Evolutionary conservation across 495 filamentous ascomycete species (phyloP).

Genomic region (Hypoxylon crocopeplum): DNA sequence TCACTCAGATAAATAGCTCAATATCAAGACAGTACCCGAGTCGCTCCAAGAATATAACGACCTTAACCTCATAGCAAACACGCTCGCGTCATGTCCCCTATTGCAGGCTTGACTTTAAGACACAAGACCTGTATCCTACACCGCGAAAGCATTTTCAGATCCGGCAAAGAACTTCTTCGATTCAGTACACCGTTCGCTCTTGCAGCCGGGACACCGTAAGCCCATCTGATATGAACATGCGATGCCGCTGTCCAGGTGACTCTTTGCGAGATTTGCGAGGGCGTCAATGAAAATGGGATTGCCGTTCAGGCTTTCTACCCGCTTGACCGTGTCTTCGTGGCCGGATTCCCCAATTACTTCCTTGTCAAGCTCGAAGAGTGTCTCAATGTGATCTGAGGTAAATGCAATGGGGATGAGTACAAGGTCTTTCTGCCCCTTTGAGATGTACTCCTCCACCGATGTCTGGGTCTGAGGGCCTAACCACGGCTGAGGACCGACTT

Average conservation of each 20-base stretch:
- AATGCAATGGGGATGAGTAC: conserved; percentile 96
- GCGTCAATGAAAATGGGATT: conserved; percentile 90
- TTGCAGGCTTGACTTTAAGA: background rate
- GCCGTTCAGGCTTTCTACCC: conserved; percentile 92
- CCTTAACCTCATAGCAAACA: too few relatives aligned
- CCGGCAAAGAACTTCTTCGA: conserved; percentile 92
- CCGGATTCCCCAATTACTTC: conserved; percentile 94
- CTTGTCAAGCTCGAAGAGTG: conserved; percentile 91
- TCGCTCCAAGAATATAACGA: too few relatives aligned
- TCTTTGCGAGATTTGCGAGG: conserved; percentile 82
- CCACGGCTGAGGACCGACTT: conserved; percentile 95
- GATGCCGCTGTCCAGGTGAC: conserved; percentile 74
- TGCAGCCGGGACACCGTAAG: conserved; percentile 92
- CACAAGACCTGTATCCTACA: conserved; percentile 9
- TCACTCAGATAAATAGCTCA: too few relatives aligned
- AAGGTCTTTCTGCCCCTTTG: conserved; percentile 89
- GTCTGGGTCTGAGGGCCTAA: conserved; percentile 90
- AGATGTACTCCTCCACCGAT: conserved; percentile 87
- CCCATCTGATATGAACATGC: conserved; percentile 82
- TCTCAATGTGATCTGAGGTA: conserved; percentile 98
- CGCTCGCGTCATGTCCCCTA: too few relatives aligned
- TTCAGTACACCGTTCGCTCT: conserved; percentile 84
- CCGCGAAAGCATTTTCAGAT: conserved; percentile 43
- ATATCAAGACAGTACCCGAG: too few relatives aligned
- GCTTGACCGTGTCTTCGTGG: conserved; percentile 78